Conservation (phyloP, 306 rosid genomes). For the Cyclanthera cordifolia region DNA sequence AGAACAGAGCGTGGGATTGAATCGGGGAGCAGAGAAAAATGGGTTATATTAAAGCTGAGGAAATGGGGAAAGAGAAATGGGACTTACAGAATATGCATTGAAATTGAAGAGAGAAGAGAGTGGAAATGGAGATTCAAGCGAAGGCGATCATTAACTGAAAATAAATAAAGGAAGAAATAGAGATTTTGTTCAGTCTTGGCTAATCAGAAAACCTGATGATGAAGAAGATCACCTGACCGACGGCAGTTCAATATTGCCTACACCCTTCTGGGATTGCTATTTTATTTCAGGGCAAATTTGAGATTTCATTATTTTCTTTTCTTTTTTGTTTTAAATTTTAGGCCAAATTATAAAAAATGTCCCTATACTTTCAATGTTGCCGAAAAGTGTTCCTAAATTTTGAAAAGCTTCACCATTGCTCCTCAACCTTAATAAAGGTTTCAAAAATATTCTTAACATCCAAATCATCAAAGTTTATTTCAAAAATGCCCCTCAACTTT, state of each 20-base stretch:
- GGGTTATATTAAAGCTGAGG: not conserved
- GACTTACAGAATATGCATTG: not conserved
- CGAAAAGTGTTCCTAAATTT: no score
- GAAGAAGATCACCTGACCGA: constrained; percentile 6
- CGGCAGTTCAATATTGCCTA: constrained; percentile 13
- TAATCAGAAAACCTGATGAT: constrained; percentile 5
- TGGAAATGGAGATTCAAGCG: not conserved
- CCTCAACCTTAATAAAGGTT: no score
- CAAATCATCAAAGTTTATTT: no score
- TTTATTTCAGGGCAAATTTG: not conserved
- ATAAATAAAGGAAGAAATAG: not conserved
- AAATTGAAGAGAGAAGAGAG: not conserved
- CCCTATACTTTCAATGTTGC: no score
- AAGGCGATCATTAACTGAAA: not conserved
- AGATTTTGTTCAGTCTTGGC: not conserved
- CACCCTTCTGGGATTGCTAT: not conserved
- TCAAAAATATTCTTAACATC: no score
- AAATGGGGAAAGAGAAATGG: not conserved
- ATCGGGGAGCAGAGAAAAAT: not conserved
- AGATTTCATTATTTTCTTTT: not conserved
- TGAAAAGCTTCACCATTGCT: no score
- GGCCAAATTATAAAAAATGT: no score
- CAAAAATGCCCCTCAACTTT: no score
- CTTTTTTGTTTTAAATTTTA: not conserved
- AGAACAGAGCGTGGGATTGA: not conserved